phyloP scores from a whole-genome alignment of 2,329 filamentous ascomycete genomes.

The Verticillium nubilum region DNA sequence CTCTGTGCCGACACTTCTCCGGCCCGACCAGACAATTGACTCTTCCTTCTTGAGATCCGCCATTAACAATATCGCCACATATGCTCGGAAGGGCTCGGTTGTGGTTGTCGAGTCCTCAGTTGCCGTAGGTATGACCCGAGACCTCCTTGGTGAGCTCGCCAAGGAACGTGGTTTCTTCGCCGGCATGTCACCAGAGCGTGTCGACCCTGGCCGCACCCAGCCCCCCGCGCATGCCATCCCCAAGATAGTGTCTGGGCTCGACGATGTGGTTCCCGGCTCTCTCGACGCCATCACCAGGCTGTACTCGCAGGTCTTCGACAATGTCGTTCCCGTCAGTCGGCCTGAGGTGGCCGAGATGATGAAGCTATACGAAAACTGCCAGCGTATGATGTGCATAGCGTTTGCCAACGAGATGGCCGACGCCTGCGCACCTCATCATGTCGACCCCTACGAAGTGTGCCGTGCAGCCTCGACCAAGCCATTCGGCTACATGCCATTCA shows the following conservation, averaged over 20 bases:
- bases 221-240: conserved; percentile 26
- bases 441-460: conserved; percentile 33
- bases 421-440: conserved; percentile 26
- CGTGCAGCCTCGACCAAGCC: conserved; percentile 30
- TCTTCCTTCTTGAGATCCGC: conserved; percentile 27
- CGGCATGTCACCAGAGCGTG: conserved; percentile 31
- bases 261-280: conserved; percentile 23
- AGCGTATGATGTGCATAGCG: conserved; percentile 33
- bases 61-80: conserved; percentile 22
- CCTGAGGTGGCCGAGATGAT: conserved; percentile 40
- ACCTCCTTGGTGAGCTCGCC: conserved; percentile 27
- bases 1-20: conserved; percentile 33
- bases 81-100: conserved; percentile 26
- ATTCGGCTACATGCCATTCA: conserved; percentile 32
- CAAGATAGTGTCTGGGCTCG: conserved; percentile 36
- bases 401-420: conserved; percentile 40
- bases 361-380: conserved; percentile 40
- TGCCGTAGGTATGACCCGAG: conserved; percentile 35
- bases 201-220: conserved; percentile 29
- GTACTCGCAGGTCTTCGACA: conserved; percentile 31
- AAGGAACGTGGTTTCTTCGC: conserved; percentile 22
- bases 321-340: conserved; percentile 28
- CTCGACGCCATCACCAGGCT: conserved; percentile 26
- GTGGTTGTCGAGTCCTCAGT: conserved; percentile 36
- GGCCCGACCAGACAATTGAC: conserved; percentile 27